Evolutionary conservation across 352 stramenopile species (phyloP), one percentile per base, ranked within the genome.

Genomic region (Phytophthora sp.): DNA sequence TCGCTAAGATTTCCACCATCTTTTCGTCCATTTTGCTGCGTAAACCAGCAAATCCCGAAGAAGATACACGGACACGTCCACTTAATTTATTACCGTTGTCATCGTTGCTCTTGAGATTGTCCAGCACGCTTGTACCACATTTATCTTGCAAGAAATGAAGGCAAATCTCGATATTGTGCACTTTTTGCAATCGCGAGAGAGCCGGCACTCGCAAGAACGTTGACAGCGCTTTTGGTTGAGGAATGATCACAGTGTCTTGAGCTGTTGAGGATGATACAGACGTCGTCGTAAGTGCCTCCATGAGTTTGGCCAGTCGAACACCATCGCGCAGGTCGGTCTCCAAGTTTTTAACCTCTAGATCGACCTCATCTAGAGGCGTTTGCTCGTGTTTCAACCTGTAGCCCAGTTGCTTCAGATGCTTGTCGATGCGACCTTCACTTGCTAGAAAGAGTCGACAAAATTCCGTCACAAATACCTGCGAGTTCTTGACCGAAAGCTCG

Each of bases 321-420:
- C 97, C 97, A 80, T 99, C 97, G n/a, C 97, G 91, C 39, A 99
- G 69, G 82, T 99, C 97, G 1, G 89, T 81, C 3, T 95, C 89
- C 7, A 99, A 69, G 69, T 98, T 98, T 6, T 67, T 84, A 31
- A 99, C 82, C 52, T 85, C 74, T 39, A 98, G 91, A 66, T 99
- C 84, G 41, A 99, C 88, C 71, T 99, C 97, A 64, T 99, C 96
- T 33, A 99, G 64, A 1, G 91, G 77, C 8, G 84, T 88, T 76
- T 99, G 97, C 29, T 94, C 71, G 66, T 99, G 96, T 18, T 54
- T 79, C 6, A 99, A 76, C 20, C 69, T 84, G 50, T 98, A 94
- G 18, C 96, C 88, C 20, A 97, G 64, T 21, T 87, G 79, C 39
- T 82, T 83, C 23, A 99, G 59, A 69, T 99, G 96, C 27, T 94